Conservation (phyloP, 345 rosid species). For the Adansonia digitata region DNA sequence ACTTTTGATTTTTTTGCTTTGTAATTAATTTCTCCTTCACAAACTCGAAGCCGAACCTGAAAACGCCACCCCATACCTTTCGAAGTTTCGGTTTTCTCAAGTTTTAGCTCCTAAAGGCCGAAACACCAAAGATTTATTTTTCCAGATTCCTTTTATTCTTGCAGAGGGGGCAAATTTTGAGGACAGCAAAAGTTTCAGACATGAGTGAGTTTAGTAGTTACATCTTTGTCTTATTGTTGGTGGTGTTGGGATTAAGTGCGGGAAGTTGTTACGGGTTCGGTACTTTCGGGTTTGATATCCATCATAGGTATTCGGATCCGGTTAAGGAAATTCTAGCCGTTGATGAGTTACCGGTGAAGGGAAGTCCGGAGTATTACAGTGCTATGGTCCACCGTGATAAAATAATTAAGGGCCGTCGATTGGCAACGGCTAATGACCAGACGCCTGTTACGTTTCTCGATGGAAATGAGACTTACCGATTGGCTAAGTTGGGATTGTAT, state of each 20-base stretch:
- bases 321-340: constrained; percentile 50
- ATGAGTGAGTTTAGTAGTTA: constrained; percentile 11
- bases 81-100: neutral
- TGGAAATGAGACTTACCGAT: constrained; percentile 64
- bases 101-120: neutral
- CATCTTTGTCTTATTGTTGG: constrained; percentile 8
- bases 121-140: neutral
- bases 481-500: constrained; percentile 64
- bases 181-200: neutral
- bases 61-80: neutral
- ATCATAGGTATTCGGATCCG: constrained; percentile 83
- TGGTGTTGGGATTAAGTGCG: constrained; percentile 7
- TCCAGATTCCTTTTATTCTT: neutral
- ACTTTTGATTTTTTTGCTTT: neutral
- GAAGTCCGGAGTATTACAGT: constrained; percentile 52
- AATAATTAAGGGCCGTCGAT: constrained; percentile 59
- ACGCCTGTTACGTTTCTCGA: constrained; percentile 57
- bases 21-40: neutral
- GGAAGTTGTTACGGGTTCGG: constrained; percentile 35
- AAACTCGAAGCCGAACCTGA: neutral
- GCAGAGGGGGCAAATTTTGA: neutral
- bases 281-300: constrained; percentile 68
- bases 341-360: constrained; percentile 64
- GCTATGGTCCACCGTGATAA: constrained; percentile 75
- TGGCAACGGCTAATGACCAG: constrained; percentile 36